These are phyloP conservation scores for Wickerhamiella lipophila DNA, from an alignment of 805 yeast species.

Conservation along the genomic window DNA sequence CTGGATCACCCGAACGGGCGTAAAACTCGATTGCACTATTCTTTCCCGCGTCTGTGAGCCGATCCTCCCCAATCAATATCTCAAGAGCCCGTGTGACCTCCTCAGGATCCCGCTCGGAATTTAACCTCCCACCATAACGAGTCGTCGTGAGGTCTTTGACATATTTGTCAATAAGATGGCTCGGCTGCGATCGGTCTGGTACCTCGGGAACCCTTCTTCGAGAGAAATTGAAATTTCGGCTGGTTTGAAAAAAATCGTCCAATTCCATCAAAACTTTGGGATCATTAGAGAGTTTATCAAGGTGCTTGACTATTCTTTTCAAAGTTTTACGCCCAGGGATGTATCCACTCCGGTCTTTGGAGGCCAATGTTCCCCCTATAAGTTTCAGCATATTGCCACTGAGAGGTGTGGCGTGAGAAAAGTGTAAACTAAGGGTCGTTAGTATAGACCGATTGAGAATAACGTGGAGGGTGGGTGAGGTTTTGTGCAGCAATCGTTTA, in stretches of 20 bases:
- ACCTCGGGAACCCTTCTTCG: background rate
- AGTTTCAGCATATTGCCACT: background rate
- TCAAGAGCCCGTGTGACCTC: background rate
- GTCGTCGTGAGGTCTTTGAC: background rate
- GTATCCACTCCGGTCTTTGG: background rate
- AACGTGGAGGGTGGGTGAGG: too few species aligned
- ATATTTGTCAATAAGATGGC: slow-evolving; percentile 1
- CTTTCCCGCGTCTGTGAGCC: background rate
- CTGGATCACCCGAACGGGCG: slow-evolving; percentile 5
- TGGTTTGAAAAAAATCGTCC: slow-evolving; percentile 1
- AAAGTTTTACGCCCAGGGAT: background rate
- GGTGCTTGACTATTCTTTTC: background rate
- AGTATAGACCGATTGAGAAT: too few species aligned
- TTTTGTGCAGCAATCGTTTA: too few species aligned
- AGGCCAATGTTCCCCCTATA: background rate
- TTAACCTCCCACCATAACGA: background rate
- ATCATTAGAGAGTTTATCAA: background rate
- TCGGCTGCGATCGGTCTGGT: background rate
- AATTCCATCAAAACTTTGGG: background rate
- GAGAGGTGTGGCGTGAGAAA: background rate
- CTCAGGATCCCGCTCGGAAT: too few species aligned
- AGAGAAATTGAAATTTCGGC: background rate
- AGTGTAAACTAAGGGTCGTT: too few species aligned
- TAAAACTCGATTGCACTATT: background rate
- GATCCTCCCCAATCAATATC: background rate